Base-by-base conservation (phyloP, 768 basidiomycete genomes). In the Agrocybe praecox region DNA sequence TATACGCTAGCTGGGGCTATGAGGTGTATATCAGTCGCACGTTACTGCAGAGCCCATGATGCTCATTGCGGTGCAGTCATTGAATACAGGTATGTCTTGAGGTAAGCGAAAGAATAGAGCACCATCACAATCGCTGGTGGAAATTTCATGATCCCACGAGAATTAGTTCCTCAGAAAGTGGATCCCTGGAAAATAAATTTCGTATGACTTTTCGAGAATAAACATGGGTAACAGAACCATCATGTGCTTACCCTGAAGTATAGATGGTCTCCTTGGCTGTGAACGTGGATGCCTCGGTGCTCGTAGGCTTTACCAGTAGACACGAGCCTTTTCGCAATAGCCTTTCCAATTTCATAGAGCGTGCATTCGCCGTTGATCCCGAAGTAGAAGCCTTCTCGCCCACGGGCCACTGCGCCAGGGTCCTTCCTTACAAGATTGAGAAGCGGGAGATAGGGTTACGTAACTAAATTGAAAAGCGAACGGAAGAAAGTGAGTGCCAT, bases 351-450 rank as follows among this genome's bases (percentile, higher is more conserved):
- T n/a, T 80, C 73, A 40, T 75, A 75, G 7, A 78, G 43, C 4
- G 63, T 73, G 53, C 81, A 74, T 48, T 85, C 80, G 26, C 76
- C 82, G 57, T 70, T 81, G 53, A 72, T 81, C 15, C 73, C 82
- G 52, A 84, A 84, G 61, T 85, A 86, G 42, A 74, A 77, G 1
- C 85, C 84, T 24, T 79, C 77, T 9, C 77, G 74, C 15, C 82
- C 82, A 53, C 80, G 80, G 0, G 71, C 74, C 9, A 70, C 68
- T 6, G 43, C 57, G 0, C 65, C 62, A 29, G 70, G 62, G 29
- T 72, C 64, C 8, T 60, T 50, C 8, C 60, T 51, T 42, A 76
- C 71, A 1, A 74, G 69, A 52, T 82, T 74, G 53, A 79, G 79
- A 1, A 85, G 61, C 0, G 68, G 55, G 56, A 75, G 66, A 62